Evolutionary conservation across 768 basidiomycete genomes (phyloP).

Genomic region (Pleurotus giganteus): DNA sequence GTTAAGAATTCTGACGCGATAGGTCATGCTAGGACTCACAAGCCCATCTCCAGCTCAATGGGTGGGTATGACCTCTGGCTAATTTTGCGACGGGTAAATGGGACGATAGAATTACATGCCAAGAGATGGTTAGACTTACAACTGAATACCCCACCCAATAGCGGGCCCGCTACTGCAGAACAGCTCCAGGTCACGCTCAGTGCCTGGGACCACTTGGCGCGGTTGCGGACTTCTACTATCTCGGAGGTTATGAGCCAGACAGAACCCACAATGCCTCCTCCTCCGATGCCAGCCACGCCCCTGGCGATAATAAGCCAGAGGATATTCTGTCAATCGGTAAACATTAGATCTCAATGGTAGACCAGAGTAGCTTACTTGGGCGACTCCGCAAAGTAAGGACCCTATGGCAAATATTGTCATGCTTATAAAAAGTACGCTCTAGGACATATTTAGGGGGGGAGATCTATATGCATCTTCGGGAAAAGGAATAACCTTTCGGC

Average conservation of each 20-base stretch:
- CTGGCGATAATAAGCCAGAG: constrained; percentile 69
- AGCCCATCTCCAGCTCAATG: constrained; percentile 74
- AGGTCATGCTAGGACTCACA: constrained; percentile 51
- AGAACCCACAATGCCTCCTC: constrained; percentile 80
- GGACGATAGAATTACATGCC: constrained; percentile 8
- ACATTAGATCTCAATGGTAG: constrained; percentile 17
- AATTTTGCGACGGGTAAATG: constrained; percentile 11
- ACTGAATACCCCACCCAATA: constrained; percentile 83
- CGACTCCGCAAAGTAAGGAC: constrained; percentile 76
- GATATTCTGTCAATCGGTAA: constrained; percentile 37
- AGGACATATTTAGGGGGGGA: constrained; percentile 9
- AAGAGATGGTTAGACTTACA: constrained; percentile 37
- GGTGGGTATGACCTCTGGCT: constrained; percentile 7
- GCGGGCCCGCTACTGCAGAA: constrained; percentile 79
- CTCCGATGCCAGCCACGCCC: constrained; percentile 73
- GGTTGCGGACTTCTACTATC: constrained; percentile 55
- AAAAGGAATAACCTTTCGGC: constrained; percentile 60
- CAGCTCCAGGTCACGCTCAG: constrained; percentile 85
- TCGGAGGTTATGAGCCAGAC: constrained; percentile 89
- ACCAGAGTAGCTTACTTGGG: constrained; percentile 47
- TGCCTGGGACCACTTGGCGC: constrained; percentile 84
- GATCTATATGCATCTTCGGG: not conserved
- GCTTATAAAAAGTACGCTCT: constrained; percentile 72
- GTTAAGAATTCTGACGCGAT: constrained; percentile 13
- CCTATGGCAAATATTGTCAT: constrained; percentile 75